Conservation (phyloP, 2,329 filamentous ascomycete genomes). For the Botrytis medusae region DNA sequence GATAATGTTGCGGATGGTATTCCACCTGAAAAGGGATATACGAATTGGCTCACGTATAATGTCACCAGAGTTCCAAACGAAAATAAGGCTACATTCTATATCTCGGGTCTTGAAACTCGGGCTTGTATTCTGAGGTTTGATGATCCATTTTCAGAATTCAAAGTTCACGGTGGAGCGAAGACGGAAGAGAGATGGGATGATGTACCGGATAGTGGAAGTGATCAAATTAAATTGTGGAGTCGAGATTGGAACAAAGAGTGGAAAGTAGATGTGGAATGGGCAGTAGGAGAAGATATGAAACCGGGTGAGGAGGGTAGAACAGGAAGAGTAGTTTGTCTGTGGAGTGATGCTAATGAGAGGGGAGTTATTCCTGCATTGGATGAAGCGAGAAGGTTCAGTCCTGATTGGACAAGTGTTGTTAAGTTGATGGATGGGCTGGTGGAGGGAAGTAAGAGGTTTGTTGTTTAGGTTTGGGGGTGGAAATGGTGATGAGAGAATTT, state of each 20-base stretch:
- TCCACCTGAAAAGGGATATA: conserved; percentile 47
- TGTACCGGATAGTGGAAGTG: conserved; percentile 61
- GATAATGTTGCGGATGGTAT: conserved; percentile 45
- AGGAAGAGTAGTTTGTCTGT: conserved; percentile 74
- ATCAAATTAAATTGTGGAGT: conserved; percentile 76
- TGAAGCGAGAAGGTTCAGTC: conserved; percentile 73
- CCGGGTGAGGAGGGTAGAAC: conserved; percentile 47
- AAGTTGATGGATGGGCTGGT: conserved; percentile 79
- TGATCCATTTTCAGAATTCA: conserved; percentile 62
- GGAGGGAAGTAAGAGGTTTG: conserved; percentile 64
- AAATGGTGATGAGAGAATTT: not conserved
- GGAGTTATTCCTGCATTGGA: conserved; percentile 79
- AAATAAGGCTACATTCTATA: conserved; percentile 59
- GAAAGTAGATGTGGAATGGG: conserved; percentile 68
- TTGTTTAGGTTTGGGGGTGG: not conserved
- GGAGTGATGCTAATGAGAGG: conserved; percentile 77
- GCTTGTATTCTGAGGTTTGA: conserved; percentile 75
- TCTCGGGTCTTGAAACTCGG: conserved; percentile 74
- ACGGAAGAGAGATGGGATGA: conserved; percentile 62
- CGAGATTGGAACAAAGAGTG: conserved; percentile 76
- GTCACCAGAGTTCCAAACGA: conserved; percentile 47
- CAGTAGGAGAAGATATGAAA: conserved; percentile 34
- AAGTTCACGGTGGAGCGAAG: conserved; percentile 58
- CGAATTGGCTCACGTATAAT: conserved; percentile 66
- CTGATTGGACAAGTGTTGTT: conserved; percentile 74